A percentile compares a stretch with the other conserved stretches of the same genome.
phyloP scores from a whole-genome alignment of 768 basidiomycete species.

The Dacryopinax spathularia region DNA sequence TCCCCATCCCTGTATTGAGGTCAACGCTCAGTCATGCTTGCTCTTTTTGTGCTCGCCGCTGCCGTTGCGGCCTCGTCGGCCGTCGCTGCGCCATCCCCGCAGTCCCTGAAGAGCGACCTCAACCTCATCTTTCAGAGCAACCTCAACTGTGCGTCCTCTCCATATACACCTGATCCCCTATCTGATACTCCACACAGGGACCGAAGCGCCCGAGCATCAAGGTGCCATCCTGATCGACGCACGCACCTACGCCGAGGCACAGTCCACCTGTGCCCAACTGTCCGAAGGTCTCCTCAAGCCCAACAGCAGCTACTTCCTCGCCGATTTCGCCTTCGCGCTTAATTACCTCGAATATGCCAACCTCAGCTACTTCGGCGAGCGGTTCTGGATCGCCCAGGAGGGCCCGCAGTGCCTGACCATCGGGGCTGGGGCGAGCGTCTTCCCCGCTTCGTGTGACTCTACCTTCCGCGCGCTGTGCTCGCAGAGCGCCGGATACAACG shows the following conservation, averaged over 20 bases:
- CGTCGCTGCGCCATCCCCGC: neutral
- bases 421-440: neutral
- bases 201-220: conserved; percentile 11
- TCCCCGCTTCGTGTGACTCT: conserved; percentile 8
- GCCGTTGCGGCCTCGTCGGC: neutral
- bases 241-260: conserved; percentile 5
- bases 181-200: neutral
- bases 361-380: neutral
- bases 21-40: too few species aligned
- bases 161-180: neutral
- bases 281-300: conserved; percentile 7
- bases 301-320: conserved; percentile 1
- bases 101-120: conserved; percentile 9
- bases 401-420: neutral
- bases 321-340: conserved; percentile 4
- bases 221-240: conserved; percentile 8
- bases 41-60: neutral
- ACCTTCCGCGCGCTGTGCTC: conserved; percentile 21
- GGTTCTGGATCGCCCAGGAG: conserved; percentile 8
- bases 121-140: conserved; percentile 25
- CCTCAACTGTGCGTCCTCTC: conserved; percentile 19
- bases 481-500: conserved; percentile 22
- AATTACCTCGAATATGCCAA: neutral
- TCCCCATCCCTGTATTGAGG: too few species aligned
- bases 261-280: conserved; percentile 6